Percentiles rank a stretch among this genome's conserved stretches.
These are phyloP conservation scores for Cadophora sp. DNA, from an alignment of 2,329 filamentous ascomycete species.

Conservation along the genomic window DNA sequence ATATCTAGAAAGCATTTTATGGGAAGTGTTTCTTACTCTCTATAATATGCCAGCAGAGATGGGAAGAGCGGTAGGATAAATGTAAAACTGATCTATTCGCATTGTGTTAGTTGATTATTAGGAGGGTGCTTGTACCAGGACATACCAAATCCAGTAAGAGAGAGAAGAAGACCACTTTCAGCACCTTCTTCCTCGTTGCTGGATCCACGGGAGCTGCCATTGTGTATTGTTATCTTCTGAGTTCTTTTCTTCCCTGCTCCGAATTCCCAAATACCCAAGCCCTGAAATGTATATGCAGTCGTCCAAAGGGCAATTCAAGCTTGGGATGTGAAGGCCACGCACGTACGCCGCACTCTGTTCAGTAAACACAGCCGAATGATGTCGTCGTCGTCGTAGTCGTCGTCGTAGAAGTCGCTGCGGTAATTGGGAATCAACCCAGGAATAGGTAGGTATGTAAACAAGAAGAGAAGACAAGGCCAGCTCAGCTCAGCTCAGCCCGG, in stretches of 20 bases:
- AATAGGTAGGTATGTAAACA: no score
- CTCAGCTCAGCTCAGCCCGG: no score
- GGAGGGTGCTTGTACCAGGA: no score
- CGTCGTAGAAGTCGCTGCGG: background rate
- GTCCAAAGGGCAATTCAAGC: background rate
- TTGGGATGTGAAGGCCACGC: background rate
- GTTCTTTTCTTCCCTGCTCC: no score
- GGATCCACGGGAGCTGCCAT: conserved; percentile 54
- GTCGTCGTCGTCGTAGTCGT: background rate
- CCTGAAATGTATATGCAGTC: background rate
- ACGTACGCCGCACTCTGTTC: background rate
- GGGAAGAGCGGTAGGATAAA: conserved; percentile 98
- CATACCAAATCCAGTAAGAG: conserved; percentile 87
- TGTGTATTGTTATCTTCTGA: background rate
- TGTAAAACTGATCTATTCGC: conserved; percentile 67
- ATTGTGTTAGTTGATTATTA: conserved; percentile 23
- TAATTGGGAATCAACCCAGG: conserved; percentile 1
- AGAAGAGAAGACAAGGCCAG: conserved; percentile 7
- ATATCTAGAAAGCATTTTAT: background rate
- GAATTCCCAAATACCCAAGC: background rate
- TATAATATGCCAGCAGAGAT: conserved; percentile 94
- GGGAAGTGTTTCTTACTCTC: conserved; percentile 63
- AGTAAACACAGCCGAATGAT: background rate
- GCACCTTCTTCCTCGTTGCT: conserved; percentile 75
- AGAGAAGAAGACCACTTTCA: conserved; percentile 88